Evolutionary conservation across 208 protist genomes (phyloP).

Genomic region (Plasmodiophora brassicae): DNA sequence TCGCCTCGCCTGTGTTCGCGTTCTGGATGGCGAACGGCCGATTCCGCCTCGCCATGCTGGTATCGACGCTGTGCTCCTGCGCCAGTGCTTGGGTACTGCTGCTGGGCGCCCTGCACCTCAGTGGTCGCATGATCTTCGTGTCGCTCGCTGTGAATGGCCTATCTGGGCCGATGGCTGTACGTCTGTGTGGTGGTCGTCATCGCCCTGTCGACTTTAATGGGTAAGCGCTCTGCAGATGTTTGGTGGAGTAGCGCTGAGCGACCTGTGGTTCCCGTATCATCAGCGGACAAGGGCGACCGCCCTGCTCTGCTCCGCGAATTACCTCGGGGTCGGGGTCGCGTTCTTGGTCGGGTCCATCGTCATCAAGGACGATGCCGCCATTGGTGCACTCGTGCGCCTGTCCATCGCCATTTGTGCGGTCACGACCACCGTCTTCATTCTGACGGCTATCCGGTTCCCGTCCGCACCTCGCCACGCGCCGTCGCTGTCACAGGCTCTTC

Average conservation of each 20-base stretch:
- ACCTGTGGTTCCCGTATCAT: background rate
- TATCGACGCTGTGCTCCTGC: background rate
- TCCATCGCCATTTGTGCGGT: background rate
- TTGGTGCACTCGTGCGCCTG: background rate
- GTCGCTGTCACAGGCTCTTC: no score
- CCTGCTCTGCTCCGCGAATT: background rate
- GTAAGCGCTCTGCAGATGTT: no score
- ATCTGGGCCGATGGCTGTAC: slow-evolving; percentile 12
- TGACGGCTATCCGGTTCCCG: background rate
- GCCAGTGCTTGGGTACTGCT: background rate
- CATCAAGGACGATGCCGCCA: background rate
- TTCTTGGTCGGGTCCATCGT: background rate
- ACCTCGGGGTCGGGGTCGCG: slow-evolving; percentile 4
- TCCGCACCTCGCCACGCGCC: no score
- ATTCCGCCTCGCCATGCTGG: background rate
- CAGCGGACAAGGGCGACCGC: background rate
- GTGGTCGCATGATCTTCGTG: background rate
- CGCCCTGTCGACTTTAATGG: no score
- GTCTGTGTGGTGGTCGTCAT: no score
- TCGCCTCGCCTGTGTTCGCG: background rate
- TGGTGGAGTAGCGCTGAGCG: background rate
- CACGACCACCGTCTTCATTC: background rate
- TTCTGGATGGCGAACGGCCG: background rate
- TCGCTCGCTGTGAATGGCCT: background rate
- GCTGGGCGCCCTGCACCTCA: background rate